Evolutionary conservation across 306 rosid genomes (phyloP).

Genomic region (Herpetospermum pedunculosum): DNA sequence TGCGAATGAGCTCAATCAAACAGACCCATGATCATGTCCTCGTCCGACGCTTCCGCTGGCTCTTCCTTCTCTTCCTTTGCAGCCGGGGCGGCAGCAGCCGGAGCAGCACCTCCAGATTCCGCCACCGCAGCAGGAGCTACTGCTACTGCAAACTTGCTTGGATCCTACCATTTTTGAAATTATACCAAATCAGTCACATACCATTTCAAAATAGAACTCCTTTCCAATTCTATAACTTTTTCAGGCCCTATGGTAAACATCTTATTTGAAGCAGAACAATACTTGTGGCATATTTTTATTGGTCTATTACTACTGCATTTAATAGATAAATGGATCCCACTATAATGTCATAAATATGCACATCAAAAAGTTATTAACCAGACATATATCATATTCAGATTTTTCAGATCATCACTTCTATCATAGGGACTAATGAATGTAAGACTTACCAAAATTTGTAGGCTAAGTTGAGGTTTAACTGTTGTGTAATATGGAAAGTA

Average conservation of each 20-base stretch:
- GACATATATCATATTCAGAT: neutral
- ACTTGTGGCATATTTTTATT: too few relatives aligned
- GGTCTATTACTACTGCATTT: neutral
- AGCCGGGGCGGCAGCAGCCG: constrained; percentile 21
- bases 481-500: neutral
- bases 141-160: constrained; percentile 31
- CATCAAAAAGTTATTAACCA: neutral
- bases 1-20: constrained; percentile 8
- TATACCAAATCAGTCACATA: neutral
- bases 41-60: constrained; percentile 43
- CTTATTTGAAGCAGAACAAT: neutral
- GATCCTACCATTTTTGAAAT: constrained; percentile 19
- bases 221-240: neutral
- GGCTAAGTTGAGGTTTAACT: neutral
- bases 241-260: neutral
- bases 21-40: constrained; percentile 32
- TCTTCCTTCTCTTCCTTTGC: constrained; percentile 47
- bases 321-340: neutral
- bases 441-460: neutral
- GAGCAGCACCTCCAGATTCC: constrained; percentile 7
- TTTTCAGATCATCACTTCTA: neutral
- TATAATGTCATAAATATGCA: neutral
- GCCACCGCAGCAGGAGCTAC: constrained; percentile 17
- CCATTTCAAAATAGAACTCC: neutral
- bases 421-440: neutral